phyloP scores from a whole-genome alignment of 192 early-diverging fungal genomes.

The Borealophlyctis nickersoniae region DNA sequence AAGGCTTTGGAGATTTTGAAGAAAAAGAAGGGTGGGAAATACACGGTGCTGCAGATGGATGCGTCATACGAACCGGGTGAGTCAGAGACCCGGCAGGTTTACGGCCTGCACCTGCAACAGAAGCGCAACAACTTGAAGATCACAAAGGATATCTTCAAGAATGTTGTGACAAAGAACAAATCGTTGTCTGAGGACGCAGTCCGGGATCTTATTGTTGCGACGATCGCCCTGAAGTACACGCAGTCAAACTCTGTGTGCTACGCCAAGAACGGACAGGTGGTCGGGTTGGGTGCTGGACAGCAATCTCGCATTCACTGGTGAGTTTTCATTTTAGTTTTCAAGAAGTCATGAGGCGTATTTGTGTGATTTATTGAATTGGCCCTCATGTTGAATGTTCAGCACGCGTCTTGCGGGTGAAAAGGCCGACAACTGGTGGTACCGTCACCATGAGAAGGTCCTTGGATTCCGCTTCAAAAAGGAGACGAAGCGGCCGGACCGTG shows the following conservation, averaged over 20 bases:
- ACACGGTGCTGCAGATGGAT: constrained; percentile 93
- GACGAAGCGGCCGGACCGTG: constrained; percentile 91
- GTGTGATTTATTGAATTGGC: not conserved
- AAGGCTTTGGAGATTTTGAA: constrained; percentile 86
- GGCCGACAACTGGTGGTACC: constrained; percentile 98
- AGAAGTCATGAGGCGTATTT: not conserved
- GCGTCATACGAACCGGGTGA: constrained; percentile 80
- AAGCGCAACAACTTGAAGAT: constrained; percentile 86
- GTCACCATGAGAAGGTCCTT: constrained; percentile 94
- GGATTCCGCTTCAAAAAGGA: constrained; percentile 80
- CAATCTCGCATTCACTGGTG: constrained; percentile 96
- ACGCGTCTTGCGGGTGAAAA: constrained; percentile 98
- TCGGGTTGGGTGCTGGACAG: constrained; percentile 97
- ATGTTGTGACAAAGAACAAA: constrained; percentile 76
- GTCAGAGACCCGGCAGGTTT: constrained; percentile 91
- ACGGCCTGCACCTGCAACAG: constrained; percentile 88
- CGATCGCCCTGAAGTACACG: constrained; percentile 98
- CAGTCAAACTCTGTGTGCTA: constrained; percentile 99
- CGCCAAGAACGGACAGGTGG: constrained; percentile 94
- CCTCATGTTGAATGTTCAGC: constrained; percentile 24
- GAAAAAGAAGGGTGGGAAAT: constrained; percentile 98
- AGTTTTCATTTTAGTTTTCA: constrained; percentile 19
- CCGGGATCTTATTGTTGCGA: constrained; percentile 91
- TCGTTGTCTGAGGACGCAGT: constrained; percentile 62
- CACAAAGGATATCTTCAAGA: constrained; percentile 70